These are phyloP conservation scores for Gloeostereum incarnatum DNA, from an alignment of 768 basidiomycete species.

Conservation along the genomic window DNA sequence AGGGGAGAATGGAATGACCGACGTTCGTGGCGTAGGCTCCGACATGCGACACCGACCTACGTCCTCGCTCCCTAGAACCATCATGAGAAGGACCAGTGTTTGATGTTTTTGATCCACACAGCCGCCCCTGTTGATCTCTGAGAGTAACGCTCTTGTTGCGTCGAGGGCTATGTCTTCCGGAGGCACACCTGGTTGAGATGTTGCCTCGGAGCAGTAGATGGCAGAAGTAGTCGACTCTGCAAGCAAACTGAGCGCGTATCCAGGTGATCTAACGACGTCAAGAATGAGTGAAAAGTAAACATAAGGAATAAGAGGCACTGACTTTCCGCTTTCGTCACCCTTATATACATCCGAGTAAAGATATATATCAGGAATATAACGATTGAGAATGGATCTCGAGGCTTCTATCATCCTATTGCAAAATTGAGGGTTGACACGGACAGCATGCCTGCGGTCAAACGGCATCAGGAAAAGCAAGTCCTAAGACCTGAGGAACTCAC, in stretches of 20 bases:
- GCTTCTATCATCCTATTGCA: conserved; percentile 97
- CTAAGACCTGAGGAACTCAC: conserved; percentile 37
- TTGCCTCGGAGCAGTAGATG: conserved; percentile 80
- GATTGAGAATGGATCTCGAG: conserved; percentile 85
- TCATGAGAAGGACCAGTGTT: conserved; percentile 73
- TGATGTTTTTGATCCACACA: conserved; percentile 92
- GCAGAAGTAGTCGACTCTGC: conserved; percentile 90
- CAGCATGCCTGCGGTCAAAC: conserved; percentile 62
- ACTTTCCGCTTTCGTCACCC: conserved; percentile 97
- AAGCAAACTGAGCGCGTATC: conserved; percentile 85
- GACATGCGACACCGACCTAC: conserved; percentile 86
- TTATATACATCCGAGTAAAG: conserved; percentile 98
- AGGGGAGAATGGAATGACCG: conserved; percentile 20
- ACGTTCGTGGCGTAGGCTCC: conserved; percentile 77
- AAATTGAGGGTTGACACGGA: conserved; percentile 94
- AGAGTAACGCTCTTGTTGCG: conserved; percentile 70
- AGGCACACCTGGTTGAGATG: conserved; percentile 72
- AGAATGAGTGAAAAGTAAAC: conserved; percentile 1
- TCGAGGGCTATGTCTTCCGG: conserved; percentile 90
- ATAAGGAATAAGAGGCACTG: conserved; percentile 24
- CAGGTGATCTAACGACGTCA: conserved; percentile 68
- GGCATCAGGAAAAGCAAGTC: conserved; percentile 5
- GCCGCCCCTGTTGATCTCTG: conserved; percentile 75
- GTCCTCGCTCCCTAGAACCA: conserved; percentile 97
- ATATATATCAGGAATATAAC: conserved; percentile 97